Evolutionary conservation across 495 filamentous ascomycete species (phyloP).

Genomic region (Bacidia gigantensis): DNA sequence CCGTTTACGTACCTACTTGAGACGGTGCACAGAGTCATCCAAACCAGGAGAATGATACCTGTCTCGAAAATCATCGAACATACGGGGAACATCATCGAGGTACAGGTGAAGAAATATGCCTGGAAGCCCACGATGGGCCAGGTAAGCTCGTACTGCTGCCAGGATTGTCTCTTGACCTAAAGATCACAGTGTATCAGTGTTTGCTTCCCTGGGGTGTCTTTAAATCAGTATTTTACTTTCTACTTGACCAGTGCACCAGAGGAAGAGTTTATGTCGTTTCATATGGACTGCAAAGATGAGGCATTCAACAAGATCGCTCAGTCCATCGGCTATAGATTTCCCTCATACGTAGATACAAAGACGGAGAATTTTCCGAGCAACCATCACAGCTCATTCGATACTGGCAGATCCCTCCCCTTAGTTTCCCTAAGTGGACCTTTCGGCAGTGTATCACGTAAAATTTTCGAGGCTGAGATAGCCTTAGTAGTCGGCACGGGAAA

Average conservation of each 20-base stretch:
- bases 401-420: too few relatives aligned
- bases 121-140: constrained; percentile 66
- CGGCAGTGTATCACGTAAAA: constrained; percentile 64
- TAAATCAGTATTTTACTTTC: constrained; percentile 73
- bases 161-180: neutral
- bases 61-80: constrained; percentile 76
- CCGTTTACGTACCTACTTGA: constrained; percentile 60
- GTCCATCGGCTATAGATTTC: neutral
- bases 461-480: constrained; percentile 61
- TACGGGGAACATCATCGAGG: constrained; percentile 69
- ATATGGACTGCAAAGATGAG: constrained; percentile 57
- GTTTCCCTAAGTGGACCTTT: too few relatives aligned
- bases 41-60: constrained; percentile 59
- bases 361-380: too few relatives aligned
- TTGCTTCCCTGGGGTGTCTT: constrained; percentile 64
- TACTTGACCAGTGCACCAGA: constrained; percentile 67
- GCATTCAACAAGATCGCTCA: constrained; percentile 44
- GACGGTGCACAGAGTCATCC: constrained; percentile 53
- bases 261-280: constrained; percentile 71
- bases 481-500: constrained; percentile 58
- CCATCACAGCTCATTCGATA: too few relatives aligned
- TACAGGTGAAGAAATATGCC: constrained; percentile 73
- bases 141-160: constrained; percentile 16
- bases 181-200: constrained; percentile 53
- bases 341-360: too few relatives aligned